phyloP scores from a whole-genome alignment of 2,329 filamentous ascomycete genomes.

The Stachybotrys chlorohalonatus region DNA sequence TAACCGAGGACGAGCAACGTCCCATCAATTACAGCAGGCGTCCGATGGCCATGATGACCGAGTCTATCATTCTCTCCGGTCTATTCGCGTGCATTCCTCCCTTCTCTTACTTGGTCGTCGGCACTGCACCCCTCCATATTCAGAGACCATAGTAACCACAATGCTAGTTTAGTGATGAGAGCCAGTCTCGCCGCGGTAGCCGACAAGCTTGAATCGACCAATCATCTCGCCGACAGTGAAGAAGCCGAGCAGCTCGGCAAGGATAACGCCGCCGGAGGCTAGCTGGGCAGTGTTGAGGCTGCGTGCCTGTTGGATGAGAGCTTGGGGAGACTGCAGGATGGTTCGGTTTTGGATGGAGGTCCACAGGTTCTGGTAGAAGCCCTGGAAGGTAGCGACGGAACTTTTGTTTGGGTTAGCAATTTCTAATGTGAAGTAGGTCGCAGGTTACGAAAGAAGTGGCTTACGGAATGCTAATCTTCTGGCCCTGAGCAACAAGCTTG shows the following conservation, averaged over 20 bases:
- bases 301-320: slow-evolving; percentile 48
- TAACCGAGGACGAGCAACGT: not conserved
- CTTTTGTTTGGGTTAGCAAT: slow-evolving; percentile 33
- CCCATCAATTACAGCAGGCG: not conserved
- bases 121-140: not conserved
- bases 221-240: slow-evolving; percentile 98
- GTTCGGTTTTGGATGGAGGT: slow-evolving; percentile 60
- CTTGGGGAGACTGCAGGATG: slow-evolving; percentile 47
- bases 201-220: slow-evolving; percentile 88
- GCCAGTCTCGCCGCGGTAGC: slow-evolving; percentile 68
- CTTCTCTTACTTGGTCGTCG: not conserved
- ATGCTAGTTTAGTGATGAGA: slow-evolving; percentile 44
- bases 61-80: not conserved
- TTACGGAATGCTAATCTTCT: slow-evolving; percentile 95
- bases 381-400: slow-evolving; percentile 72
- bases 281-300: slow-evolving; percentile 65
- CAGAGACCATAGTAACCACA: not conserved
- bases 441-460: slow-evolving; percentile 21
- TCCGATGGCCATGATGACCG: not conserved
- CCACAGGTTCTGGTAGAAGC: slow-evolving; percentile 69
- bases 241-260: slow-evolving; percentile 86
- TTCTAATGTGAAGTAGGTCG: slow-evolving; percentile 5
- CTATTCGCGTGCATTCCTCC: not conserved
- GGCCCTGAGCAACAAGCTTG: slow-evolving; percentile 78
- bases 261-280: slow-evolving; percentile 64